Evolutionary conservation across 73 alveolate genomes (phyloP).

Genomic region (Durusdinium trenchii): DNA sequence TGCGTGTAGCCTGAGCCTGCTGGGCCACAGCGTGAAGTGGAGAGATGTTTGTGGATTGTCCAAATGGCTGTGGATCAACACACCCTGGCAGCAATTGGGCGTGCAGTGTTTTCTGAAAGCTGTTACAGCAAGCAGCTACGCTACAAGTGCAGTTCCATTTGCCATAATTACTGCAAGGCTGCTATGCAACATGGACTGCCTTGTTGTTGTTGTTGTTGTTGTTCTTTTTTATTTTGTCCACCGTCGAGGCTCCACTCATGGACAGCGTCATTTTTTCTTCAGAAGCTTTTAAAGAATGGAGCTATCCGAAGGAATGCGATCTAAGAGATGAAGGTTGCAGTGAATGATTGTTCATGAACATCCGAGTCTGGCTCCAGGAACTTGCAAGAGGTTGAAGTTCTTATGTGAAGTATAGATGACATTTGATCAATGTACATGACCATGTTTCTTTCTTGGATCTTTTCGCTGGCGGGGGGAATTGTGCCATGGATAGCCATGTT

Average conservation of each 20-base stretch:
- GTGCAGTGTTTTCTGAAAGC: neutral
- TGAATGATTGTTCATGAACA: no score
- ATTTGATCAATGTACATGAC: no score
- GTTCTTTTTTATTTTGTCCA: no score
- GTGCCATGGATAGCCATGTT: neutral
- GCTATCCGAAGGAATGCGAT: neutral
- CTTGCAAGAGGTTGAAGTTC: no score
- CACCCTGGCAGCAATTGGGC: neutral
- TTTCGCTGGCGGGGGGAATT: neutral
- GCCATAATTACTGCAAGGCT: neutral
- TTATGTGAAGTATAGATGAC: no score
- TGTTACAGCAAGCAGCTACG: neutral
- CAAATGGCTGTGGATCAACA: neutral
- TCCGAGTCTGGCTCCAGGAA: no score
- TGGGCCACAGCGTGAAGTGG: neutral
- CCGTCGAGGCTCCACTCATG: no score
- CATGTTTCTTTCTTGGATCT: neutral
- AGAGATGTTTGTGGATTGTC: neutral
- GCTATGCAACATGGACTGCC: no score
- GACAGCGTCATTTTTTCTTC: no score
- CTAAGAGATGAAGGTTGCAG: no score
- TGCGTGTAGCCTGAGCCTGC: neutral
- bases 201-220: no score
- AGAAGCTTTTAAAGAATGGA: neutral
- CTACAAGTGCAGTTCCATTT: neutral